Evolutionary conservation across 352 stramenopile genomes (phyloP).

Genomic region (Hyaloperonospora arabidopsidis): DNA sequence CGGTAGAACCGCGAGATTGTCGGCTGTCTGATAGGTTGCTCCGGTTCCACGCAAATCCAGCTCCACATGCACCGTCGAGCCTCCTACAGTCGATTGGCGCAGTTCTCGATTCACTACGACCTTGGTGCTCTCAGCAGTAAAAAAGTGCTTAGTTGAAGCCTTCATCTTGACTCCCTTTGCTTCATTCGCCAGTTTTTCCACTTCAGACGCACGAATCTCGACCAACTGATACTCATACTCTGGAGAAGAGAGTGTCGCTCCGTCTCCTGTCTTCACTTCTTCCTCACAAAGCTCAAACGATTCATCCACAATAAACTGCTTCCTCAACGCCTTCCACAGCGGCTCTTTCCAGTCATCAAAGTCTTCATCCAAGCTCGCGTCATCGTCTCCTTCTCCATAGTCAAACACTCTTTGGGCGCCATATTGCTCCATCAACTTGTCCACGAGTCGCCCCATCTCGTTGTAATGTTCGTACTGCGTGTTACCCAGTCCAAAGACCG

Average conservation of each 20-base stretch:
- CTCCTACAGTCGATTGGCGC: constrained; percentile 60
- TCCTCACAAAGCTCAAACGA: constrained; percentile 10
- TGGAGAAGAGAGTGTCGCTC: constrained; percentile 24
- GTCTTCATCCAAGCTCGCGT: constrained; percentile 89
- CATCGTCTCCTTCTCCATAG: constrained; percentile 94
- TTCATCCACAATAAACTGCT: constrained; percentile 45
- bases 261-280: background rate
- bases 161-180: constrained; percentile 44
- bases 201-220: constrained; percentile 32
- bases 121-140: constrained; percentile 74
- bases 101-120: constrained; percentile 88
- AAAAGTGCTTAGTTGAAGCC: constrained; percentile 87
- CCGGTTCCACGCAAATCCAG: constrained; percentile 77
- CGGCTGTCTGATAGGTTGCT: constrained; percentile 88
- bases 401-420: constrained; percentile 81
- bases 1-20: constrained; percentile 91
- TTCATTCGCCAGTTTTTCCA: constrained; percentile 7
- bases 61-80: constrained; percentile 87
- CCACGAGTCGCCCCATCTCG: constrained; percentile 88
- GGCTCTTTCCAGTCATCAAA: constrained; percentile 94
- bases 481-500: constrained; percentile 98
- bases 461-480: constrained; percentile 99
- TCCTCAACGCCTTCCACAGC: constrained; percentile 76
- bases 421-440: constrained; percentile 81
- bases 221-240: constrained; percentile 57